Evolutionary conservation across 108 stramenopile species (phyloP).

Genomic region (Licmophora abbreviata): DNA sequence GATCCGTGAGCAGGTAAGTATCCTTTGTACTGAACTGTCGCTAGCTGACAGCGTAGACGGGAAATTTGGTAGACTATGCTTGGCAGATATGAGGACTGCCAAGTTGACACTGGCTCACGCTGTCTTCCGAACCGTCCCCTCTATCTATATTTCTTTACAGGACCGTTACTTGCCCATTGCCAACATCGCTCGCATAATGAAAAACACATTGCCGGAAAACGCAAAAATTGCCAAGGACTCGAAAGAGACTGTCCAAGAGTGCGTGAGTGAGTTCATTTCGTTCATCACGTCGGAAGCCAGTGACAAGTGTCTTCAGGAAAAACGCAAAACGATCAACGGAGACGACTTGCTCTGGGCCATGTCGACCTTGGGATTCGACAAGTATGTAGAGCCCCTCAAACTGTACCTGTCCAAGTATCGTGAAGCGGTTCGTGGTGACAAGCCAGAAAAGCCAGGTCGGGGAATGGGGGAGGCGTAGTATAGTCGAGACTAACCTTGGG

Average conservation of each 20-base stretch:
- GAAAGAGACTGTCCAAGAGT: constrained; percentile 98
- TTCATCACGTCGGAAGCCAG: constrained; percentile 98
- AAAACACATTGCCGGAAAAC: constrained; percentile 93
- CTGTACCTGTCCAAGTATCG: constrained; percentile 95
- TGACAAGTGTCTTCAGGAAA: constrained; percentile 98
- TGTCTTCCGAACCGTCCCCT: background rate
- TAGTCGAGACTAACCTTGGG: too few relatives aligned
- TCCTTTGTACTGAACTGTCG: background rate
- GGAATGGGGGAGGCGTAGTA: too few relatives aligned
- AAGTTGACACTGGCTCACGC: constrained; percentile 10
- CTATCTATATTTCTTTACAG: constrained; percentile 25
- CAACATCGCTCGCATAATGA: constrained; percentile 99
- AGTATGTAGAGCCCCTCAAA: constrained; percentile 98
- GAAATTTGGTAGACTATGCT: constrained; percentile 8
- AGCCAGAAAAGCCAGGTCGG: constrained; percentile 43
- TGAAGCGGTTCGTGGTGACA: constrained; percentile 87
- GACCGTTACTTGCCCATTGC: constrained; percentile 99
- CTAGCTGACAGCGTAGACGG: background rate
- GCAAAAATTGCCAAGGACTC: constrained; percentile 99
- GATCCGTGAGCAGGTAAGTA: constrained; percentile 62
- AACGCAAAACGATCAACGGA: constrained; percentile 99
- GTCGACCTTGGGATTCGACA: constrained; percentile 98
- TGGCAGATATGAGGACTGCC: constrained; percentile 8
- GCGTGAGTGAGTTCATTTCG: constrained; percentile 98
- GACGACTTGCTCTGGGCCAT: constrained; percentile 99